Base-by-base conservation (phyloP, 2,329 filamentous ascomycete species). In the Aureobasidium leucospermi region DNA sequence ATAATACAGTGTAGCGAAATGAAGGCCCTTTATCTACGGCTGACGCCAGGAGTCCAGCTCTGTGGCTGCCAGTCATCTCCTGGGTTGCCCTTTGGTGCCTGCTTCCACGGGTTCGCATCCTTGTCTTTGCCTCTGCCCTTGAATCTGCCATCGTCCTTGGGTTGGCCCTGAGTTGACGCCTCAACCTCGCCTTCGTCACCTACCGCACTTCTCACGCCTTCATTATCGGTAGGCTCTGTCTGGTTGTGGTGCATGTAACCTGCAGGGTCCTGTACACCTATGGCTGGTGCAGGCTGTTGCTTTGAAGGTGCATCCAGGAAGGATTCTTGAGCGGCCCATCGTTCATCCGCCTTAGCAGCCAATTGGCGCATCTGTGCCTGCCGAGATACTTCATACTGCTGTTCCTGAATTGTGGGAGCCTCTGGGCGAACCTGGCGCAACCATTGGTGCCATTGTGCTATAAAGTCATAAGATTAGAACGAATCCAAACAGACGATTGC, bases 361-460 rank as follows among this genome's bases (percentile, higher is more conserved):
- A 86, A 77, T 53, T 81, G 67, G 68, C 84, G 85, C 66, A 86
- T 79, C 60, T 77, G 77, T n/a, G 74, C 71, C 67, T 83, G 83
- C 31, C 84, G 76, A 36, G 77, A 65, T 47, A 85, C 63, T 61
- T 87, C 84, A 48, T 77, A 73, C 62, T 78, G 77, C 66, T 86
- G 84, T 70, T 87, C 84, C 64, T 78, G 67, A 52, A 86, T 68
- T 1, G 78, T 76, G 0, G 84, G 84, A 2, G 84, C 74, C 15
- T 80, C 74, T 55, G 73, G 66, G 46, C 84, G 81, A 9, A 83
- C 82, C 65, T 85, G 78, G 66, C 84, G 82, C 29, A 87, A 80
- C 84, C 84, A 87, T 73, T 86, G 84, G 67, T 85, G 82, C 84
- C 84, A 87, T 78, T 84, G 81, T 56, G 84, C 81, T 84, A 68